These are phyloP conservation scores for Bidens hawaiensis DNA, from an alignment of 140 eudicot species.

Conservation along the genomic window DNA sequence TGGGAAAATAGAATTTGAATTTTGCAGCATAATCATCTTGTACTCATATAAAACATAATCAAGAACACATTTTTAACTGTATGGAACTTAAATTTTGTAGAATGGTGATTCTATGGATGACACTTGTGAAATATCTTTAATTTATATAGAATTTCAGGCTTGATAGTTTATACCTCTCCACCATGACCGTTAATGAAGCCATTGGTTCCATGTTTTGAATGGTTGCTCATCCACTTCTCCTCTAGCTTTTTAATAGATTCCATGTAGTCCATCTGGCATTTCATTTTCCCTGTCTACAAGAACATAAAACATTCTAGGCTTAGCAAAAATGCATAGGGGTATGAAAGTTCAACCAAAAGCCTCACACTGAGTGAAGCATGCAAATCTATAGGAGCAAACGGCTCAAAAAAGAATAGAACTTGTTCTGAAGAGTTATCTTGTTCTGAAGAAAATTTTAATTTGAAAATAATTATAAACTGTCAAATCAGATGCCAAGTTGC, in stretches of 20 bases:
- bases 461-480: background rate
- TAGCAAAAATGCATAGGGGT: slow-evolving; percentile 9
- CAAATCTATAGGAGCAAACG: too few relatives aligned
- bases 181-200: slow-evolving; percentile 44
- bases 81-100: too few relatives aligned
- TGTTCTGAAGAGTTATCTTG: background rate
- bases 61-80: too few relatives aligned
- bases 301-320: slow-evolving; percentile 6
- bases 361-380: too few relatives aligned
- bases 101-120: slow-evolving; percentile 3
- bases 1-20: slow-evolving; percentile 1
- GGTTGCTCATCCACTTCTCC: slow-evolving; percentile 85
- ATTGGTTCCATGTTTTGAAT: slow-evolving; percentile 56
- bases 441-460: background rate
- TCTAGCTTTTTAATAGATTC: slow-evolving; percentile 96
- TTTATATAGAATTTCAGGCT: background rate
- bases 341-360: too few relatives aligned
- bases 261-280: slow-evolving; percentile 98
- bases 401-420: too few relatives aligned
- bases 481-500: background rate
- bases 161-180: slow-evolving; percentile 68
- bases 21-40: too few relatives aligned
- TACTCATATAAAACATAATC: too few relatives aligned
- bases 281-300: slow-evolving; percentile 82
- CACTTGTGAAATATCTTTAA: background rate